phyloP scores from a whole-genome alignment of 1,139 yeast species.

The Casaregolazyma lundiana region DNA sequence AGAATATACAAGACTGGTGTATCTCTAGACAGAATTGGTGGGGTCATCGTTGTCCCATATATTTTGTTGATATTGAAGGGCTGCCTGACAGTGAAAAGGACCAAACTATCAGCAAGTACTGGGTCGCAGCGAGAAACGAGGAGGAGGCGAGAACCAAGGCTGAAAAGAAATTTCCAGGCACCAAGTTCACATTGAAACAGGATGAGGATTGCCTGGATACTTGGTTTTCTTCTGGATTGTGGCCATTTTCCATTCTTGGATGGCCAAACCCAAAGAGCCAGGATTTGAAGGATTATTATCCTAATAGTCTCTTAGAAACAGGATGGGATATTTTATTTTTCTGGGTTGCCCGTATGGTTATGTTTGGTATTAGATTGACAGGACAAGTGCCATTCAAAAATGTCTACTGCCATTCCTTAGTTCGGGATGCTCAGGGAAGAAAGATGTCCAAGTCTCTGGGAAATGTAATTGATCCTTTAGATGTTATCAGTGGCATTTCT shows the following conservation, averaged over 20 bases:
- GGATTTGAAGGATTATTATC: constrained; percentile 76
- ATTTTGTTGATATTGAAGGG: constrained; percentile 79
- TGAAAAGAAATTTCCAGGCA: constrained; percentile 60
- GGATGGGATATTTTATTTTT: constrained; percentile 99
- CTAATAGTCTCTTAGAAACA: constrained; percentile 92
- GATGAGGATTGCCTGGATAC: constrained; percentile 98
- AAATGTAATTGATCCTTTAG: constrained; percentile 92
- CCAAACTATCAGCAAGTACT: constrained; percentile 70
- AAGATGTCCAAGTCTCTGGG: constrained; percentile 98
- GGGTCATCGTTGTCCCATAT: constrained; percentile 99
- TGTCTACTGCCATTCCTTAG: constrained; percentile 96
- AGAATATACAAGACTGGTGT: constrained; percentile 98
- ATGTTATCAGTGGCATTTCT: constrained; percentile 84
- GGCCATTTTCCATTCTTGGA: constrained; percentile 96
- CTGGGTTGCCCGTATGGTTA: constrained; percentile 98
- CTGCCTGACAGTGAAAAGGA: constrained; percentile 42
- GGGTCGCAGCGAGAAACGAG: constrained; percentile 84
- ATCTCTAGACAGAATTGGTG: constrained; percentile 99
- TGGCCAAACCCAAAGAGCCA: constrained; percentile 73
- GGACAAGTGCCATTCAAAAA: constrained; percentile 92
- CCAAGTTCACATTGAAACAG: constrained; percentile 73
- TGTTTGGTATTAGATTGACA: constrained; percentile 83
- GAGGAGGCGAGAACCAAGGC: constrained; percentile 89
- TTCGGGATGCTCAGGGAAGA: constrained; percentile 98
- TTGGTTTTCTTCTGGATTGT: constrained; percentile 96